Evolutionary conservation across 768 basidiomycete genomes (phyloP).

Genomic region (Cystobasidium onofrii): DNA sequence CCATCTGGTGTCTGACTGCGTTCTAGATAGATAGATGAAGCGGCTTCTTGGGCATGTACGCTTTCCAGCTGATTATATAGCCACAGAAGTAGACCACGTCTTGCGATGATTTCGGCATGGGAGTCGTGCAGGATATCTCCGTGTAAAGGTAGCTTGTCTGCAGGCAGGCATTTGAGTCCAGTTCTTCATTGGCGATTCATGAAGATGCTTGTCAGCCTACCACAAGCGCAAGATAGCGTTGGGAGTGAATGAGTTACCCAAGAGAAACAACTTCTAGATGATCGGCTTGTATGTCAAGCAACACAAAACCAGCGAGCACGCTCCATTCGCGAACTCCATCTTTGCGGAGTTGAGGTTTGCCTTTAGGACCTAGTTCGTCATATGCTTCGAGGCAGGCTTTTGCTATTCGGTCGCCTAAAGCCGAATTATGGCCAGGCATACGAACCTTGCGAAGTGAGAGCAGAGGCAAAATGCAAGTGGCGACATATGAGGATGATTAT

Average conservation of each 20-base stretch:
- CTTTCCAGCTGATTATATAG: constrained; percentile 56
- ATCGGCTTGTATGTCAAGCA: constrained; percentile 28
- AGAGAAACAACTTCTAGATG: constrained; percentile 52
- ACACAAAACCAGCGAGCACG: constrained; percentile 45
- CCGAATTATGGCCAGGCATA: neutral
- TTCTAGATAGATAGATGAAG: neutral
- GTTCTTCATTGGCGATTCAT: constrained; percentile 47
- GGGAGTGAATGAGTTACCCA: constrained; percentile 42
- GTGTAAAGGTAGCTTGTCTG: constrained; percentile 53
- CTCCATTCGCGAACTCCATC: constrained; percentile 46
- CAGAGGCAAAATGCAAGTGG: neutral
- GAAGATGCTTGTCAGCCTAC: neutral
- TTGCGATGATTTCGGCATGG: constrained; percentile 86
- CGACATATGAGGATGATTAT: neutral
- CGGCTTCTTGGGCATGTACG: constrained; percentile 41
- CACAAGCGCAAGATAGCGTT: neutral
- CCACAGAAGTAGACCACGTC: constrained; percentile 70
- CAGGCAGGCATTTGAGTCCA: constrained; percentile 78
- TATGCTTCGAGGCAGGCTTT: constrained; percentile 38
- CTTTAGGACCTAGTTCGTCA: constrained; percentile 38
- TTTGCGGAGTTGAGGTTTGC: constrained; percentile 43
- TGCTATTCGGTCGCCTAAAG: constrained; percentile 38
- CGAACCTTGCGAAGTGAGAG: neutral
- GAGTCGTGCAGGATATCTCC: constrained; percentile 81
- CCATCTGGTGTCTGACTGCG: constrained; percentile 48